Conservation (phyloP, 192 early-diverging fungal genomes). For the Thoreauomyces humboldtii region DNA sequence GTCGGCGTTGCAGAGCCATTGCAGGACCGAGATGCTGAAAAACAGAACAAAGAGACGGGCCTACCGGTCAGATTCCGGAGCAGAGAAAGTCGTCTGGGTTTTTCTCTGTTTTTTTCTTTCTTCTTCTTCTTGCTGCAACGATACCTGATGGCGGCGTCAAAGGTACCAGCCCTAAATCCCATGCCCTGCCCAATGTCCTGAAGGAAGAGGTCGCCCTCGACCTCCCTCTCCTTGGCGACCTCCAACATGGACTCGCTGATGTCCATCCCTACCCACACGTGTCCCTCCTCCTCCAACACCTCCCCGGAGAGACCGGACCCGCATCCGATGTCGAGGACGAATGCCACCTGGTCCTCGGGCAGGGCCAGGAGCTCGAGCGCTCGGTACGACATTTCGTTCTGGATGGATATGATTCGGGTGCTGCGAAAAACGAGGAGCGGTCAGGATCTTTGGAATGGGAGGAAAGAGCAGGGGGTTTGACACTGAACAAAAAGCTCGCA, state of each 20-base stretch:
- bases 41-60: not conserved
- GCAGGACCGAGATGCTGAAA: slow-evolving; percentile 84
- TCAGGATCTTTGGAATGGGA: not conserved
- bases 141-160: slow-evolving; percentile 90
- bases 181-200: slow-evolving; percentile 96
- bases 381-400: slow-evolving; percentile 89
- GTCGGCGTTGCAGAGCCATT: slow-evolving; percentile 99
- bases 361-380: slow-evolving; percentile 89
- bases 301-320: slow-evolving; percentile 95
- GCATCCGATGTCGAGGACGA: slow-evolving; percentile 94
- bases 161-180: slow-evolving; percentile 90
- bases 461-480: not conserved
- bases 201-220: slow-evolving; percentile 91
- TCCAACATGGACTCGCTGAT: slow-evolving; percentile 92
- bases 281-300: slow-evolving; percentile 91
- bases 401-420: slow-evolving; percentile 91
- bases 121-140: too few relatives aligned
- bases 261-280: slow-evolving; percentile 96
- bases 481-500: slow-evolving; percentile 36
- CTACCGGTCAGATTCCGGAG: not conserved
- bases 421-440: slow-evolving; percentile 36
- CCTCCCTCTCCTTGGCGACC: slow-evolving; percentile 87
- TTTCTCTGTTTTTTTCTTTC: not conserved
- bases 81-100: not conserved
- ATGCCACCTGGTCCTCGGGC: slow-evolving; percentile 67